Percentiles rank a stretch among this genome's conserved stretches.
phyloP scores from a whole-genome alignment of 306 rosid genomes.

The Cotoneaster glaucophyllus region DNA sequence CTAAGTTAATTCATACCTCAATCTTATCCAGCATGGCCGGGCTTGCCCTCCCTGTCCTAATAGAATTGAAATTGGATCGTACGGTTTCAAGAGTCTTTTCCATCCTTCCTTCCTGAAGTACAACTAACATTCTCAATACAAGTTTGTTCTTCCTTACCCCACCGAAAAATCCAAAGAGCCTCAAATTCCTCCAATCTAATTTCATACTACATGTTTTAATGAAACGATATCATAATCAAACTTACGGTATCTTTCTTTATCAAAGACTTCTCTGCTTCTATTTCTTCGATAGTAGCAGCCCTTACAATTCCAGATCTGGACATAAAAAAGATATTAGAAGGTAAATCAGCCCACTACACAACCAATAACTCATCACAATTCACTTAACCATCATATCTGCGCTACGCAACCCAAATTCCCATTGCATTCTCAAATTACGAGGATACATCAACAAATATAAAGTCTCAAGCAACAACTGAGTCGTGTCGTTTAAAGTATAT shows the following conservation, averaged over 20 bases:
- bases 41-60: conserved; percentile 84
- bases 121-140: neutral
- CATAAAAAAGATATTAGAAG: neutral
- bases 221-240: neutral
- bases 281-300: conserved; percentile 93
- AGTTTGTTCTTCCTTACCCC: neutral
- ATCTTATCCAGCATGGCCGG: conserved; percentile 92
- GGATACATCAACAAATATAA: neutral
- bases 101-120: conserved; percentile 70
- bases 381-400: neutral
- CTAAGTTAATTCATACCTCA: conserved; percentile 43
- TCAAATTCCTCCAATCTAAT: neutral
- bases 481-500: neutral
- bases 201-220: neutral
- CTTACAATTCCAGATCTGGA: conserved; percentile 46
- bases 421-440: neutral
- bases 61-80: conserved; percentile 67
- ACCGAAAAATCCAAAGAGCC: neutral
- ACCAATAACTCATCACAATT: neutral
- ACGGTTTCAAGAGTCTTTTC: conserved; percentile 74
- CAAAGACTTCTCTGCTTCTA: conserved; percentile 76
- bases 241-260: conserved; percentile 82
- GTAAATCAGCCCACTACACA: neutral
- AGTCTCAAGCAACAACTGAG: neutral
- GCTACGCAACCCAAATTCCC: neutral